Evolutionary conservation across 2,329 filamentous ascomycete species (phyloP).

Genomic region (Penicillium sp.): DNA sequence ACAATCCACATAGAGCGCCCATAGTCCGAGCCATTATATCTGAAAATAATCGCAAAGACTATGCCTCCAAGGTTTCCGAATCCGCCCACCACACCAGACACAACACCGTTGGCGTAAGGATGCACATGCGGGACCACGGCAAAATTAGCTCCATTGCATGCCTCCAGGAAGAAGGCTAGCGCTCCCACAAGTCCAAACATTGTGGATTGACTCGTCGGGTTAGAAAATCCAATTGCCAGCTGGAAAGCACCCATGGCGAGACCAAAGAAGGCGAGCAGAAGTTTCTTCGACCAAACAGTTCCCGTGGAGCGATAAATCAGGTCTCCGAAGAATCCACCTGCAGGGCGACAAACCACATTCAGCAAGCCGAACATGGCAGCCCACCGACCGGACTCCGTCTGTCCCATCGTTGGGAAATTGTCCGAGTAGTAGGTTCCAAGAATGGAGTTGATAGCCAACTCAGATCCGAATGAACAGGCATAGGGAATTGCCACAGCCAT

Average conservation of each 20-base stretch:
- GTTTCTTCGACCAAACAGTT: slow-evolving; percentile 67
- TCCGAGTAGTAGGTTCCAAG: slow-evolving; percentile 63
- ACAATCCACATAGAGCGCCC: slow-evolving; percentile 79
- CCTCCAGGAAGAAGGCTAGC: slow-evolving; percentile 81
- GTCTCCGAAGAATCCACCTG: slow-evolving; percentile 59
- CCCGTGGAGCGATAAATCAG: slow-evolving; percentile 57
- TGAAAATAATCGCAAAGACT: slow-evolving; percentile 80
- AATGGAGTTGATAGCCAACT: slow-evolving; percentile 65
- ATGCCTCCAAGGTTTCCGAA: slow-evolving; percentile 84
- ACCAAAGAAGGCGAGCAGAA: slow-evolving; percentile 61
- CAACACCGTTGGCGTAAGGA: slow-evolving; percentile 76
- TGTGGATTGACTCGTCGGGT: slow-evolving; percentile 64
- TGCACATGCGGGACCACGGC: slow-evolving; percentile 85
- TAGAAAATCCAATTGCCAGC: slow-evolving; percentile 65
- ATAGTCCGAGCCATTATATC: slow-evolving; percentile 72
- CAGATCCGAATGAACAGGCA: slow-evolving; percentile 64
- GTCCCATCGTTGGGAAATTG: slow-evolving; percentile 59
- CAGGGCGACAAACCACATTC: slow-evolving; percentile 54
- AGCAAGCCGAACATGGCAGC: slow-evolving; percentile 60
- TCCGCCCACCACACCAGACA: slow-evolving; percentile 79
- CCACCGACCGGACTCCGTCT: slow-evolving; percentile 61
- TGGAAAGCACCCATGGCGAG: slow-evolving; percentile 63
- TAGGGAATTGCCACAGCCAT: slow-evolving; percentile 59
- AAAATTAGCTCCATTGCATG: slow-evolving; percentile 85
- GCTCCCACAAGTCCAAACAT: slow-evolving; percentile 79